Percentiles rank a stretch among this genome's conserved stretches.
These are phyloP conservation scores for Orbilia oligospora DNA, from an alignment of 2,329 filamentous ascomycete species.

Conservation along the genomic window DNA sequence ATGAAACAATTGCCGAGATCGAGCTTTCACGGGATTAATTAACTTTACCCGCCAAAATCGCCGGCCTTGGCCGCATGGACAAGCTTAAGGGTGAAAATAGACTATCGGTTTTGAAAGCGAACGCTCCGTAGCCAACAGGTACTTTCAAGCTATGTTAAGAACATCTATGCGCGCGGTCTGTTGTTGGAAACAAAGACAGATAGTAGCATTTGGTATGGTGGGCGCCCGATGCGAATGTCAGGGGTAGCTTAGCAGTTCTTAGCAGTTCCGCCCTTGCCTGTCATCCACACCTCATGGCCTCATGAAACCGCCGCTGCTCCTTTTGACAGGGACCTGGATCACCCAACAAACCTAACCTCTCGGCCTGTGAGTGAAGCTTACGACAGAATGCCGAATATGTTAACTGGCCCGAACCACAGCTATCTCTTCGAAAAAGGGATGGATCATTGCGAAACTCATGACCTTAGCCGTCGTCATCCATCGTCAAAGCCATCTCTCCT, in stretches of 20 bases:
- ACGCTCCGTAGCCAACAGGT: slow-evolving; percentile 36
- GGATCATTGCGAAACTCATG: slow-evolving; percentile 31
- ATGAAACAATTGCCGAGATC: slow-evolving; percentile 2
- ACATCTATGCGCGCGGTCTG: slow-evolving; percentile 57
- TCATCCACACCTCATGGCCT: slow-evolving; percentile 33
- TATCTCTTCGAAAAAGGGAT: slow-evolving; percentile 7
- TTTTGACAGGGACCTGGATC: slow-evolving; percentile 40
- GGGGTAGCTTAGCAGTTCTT: slow-evolving; percentile 36
- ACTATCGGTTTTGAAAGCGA: slow-evolving; percentile 19
- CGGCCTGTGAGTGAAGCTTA: slow-evolving; percentile 11
- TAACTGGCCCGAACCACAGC: slow-evolving; percentile 23
- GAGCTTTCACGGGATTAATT: slow-evolving; percentile 38
- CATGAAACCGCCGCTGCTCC: slow-evolving; percentile 48
- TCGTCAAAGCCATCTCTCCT: slow-evolving; percentile 24
- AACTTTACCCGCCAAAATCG: slow-evolving; percentile 15
- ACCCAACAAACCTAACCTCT: slow-evolving; percentile 32
- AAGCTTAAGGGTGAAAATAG: slow-evolving; percentile 29
- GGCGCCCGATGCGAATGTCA: slow-evolving; percentile 40
- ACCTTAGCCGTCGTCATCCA: slow-evolving; percentile 25
- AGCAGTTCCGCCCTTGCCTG: slow-evolving; percentile 13
- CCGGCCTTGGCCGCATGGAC: slow-evolving; percentile 32
- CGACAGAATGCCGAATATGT: slow-evolving; percentile 38
- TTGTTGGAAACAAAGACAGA: slow-evolving; percentile 50
- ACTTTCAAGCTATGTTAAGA: slow-evolving; percentile 50
- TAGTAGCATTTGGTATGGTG: slow-evolving; percentile 34